Evolutionary conservation across 306 rosid species (phyloP), one percentile per base, ranked within the genome.

Genomic region (Begonia peltatifolia): DNA sequence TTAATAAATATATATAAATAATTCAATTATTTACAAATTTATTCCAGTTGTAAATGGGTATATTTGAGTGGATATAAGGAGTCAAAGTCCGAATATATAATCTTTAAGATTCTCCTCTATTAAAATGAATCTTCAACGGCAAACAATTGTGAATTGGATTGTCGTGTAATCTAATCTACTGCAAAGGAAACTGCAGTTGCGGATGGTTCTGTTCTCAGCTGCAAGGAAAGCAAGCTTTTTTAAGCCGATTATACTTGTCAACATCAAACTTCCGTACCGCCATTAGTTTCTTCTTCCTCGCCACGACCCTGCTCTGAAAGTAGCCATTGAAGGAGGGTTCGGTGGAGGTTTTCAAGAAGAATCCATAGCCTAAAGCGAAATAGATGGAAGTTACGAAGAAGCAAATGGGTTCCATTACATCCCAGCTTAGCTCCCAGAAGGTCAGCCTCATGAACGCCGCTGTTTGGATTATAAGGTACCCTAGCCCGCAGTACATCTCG

Each of bases 341-440:
- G 0, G 74, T 73, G 51, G 83, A 80, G 14, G 99, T 90, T 25
- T 66, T 54, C 0, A 86, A 63, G 48, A 90, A 90, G 67, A 83
- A 90, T 25, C 58, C 63, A 16, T 83, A 90, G 0, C 80, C 85
- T 0, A 90, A 35, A 14, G 52, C 76, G 38, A 79, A 79, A 48
- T 81, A 63, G 1, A 83, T 13, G 2, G 94, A 80, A 0, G 88
- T 60, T 2, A 70, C 64, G 15, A 90, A 90, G 72, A 90, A 90
- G 62, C 99, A 90, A 23, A 86, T 81, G 60, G 99, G 99, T 46
- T 90, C 99, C 99, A 90, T 90, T 14, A 90, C 95, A 61, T 90
- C 99, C 95, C 99, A 90, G 4, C 78, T 83, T 9, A 90, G 68
- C 63, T 90, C 99, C 94, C 95, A 90, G 42, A 90, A 90, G 0